These are phyloP conservation scores for Colletotrichum incanum DNA, from an alignment of 2,329 filamentous ascomycete genomes.

Conservation along the genomic window DNA sequence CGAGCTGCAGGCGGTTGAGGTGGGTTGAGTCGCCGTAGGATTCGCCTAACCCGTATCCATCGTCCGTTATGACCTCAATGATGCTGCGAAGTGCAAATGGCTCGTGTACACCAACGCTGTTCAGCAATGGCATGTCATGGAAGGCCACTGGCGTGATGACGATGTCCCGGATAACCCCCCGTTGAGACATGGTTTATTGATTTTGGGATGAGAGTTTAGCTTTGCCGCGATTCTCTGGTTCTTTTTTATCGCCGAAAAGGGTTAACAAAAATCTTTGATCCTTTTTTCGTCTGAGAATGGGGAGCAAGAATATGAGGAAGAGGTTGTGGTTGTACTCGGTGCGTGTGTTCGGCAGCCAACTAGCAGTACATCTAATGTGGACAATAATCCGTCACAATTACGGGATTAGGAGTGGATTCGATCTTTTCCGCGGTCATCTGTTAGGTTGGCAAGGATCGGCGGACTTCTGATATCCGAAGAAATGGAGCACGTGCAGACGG, in stretches of 20 bases:
- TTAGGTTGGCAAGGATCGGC: slow-evolving; percentile 19
- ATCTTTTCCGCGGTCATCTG: slow-evolving; percentile 13
- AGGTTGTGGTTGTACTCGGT: background rate
- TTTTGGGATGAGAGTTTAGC: background rate
- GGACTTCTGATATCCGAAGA: slow-evolving; percentile 1
- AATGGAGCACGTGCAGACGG: slow-evolving; percentile 8
- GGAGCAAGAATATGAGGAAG: background rate
- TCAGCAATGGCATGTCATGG: slow-evolving; percentile 61
- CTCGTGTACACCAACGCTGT: slow-evolving; percentile 61
- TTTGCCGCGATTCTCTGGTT: background rate
- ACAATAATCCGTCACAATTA: slow-evolving; percentile 1
- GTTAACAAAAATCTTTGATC: background rate
- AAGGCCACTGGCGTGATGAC: slow-evolving; percentile 61
- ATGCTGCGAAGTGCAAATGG: slow-evolving; percentile 60
- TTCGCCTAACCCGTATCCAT: slow-evolving; percentile 56
- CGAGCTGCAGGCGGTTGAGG: slow-evolving; percentile 52
- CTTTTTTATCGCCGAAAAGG: too few species aligned
- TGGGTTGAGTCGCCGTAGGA: slow-evolving; percentile 59
- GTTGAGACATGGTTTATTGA: slow-evolving; percentile 46
- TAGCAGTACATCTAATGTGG: background rate
- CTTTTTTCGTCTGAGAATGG: background rate
- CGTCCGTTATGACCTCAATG: slow-evolving; percentile 56
- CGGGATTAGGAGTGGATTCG: background rate
- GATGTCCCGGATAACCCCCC: slow-evolving; percentile 54
- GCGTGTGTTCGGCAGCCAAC: background rate